Evolutionary conservation across 768 basidiomycete species (phyloP), one percentile per base, ranked within the genome.

Genomic region (Ramaria rubella): DNA sequence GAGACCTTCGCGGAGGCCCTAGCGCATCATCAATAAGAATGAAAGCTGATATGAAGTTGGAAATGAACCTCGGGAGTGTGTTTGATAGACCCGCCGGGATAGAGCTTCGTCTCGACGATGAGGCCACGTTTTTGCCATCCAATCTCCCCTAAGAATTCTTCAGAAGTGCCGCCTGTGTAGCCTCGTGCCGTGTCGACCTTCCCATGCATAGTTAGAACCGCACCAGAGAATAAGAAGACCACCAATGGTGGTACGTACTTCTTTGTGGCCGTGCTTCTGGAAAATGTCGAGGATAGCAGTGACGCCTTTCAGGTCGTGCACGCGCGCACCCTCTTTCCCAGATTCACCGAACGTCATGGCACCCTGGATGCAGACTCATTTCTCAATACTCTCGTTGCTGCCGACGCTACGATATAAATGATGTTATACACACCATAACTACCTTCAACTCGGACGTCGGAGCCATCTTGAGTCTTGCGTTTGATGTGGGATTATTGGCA

Each of bases 61-160:
- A 58, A 52, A 8, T 11, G 23, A 43, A 19, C 27, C 61, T 21
- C 34, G 4, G 50, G 27, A 5, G 58, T 58, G 12, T 46, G 55
- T 19, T n/a, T n/a, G n/a, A 27, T 61, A 55, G 31, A 72, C 71
- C 12, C 59, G 51, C 45, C 59, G 64, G 82, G 81, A 58, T 75
- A 76, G 15, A 81, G 74, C 65, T 86, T 86, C 0, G 82, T 85
- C 42, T 82, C 81, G 43, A 85, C 68, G 55, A 75, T 74, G 24
- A 85, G 63, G 0, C 80, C 80, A 33, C 78, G 74, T 44, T 69
- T 67, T 58, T 77, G 69, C 71, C 78, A 78, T 58, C n/a, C n/a
- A n/a, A n/a, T 24, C 67, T 78, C 69, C 5, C 79, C 81, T n/a
- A 85, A 72, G 59, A 64, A 65, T 53, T 73, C 63, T 59, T 72